Evolutionary conservation across 345 rosid species (phyloP).

Genomic region (Citrus medica): DNA sequence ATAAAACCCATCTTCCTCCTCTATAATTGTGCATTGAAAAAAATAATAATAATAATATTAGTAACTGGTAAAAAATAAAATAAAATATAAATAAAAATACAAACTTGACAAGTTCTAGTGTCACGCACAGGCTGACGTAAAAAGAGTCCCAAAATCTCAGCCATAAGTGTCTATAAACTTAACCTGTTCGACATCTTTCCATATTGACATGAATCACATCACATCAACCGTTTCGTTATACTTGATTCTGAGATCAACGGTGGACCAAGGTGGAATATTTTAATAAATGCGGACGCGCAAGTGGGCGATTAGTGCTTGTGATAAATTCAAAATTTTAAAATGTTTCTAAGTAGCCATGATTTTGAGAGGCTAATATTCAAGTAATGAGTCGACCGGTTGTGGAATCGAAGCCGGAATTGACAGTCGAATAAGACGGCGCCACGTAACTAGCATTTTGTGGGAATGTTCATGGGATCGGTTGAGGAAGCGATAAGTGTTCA

Average conservation of each 20-base stretch:
- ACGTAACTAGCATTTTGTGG: neutral
- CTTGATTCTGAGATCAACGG: neutral
- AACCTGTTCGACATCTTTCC: neutral
- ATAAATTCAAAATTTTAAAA: neutral
- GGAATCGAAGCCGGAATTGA: slow-evolving; percentile 9
- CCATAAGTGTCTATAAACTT: slow-evolving; percentile 9
- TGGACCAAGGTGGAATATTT: neutral
- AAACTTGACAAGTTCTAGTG: neutral
- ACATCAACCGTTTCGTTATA: neutral
- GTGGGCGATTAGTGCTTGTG: neutral
- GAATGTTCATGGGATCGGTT: neutral
- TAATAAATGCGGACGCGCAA: neutral
- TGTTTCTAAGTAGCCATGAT: neutral
- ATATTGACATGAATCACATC: neutral
- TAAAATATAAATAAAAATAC: neutral
- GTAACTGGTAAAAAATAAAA: neutral
- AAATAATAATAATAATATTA: neutral
- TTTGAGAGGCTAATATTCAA: neutral
- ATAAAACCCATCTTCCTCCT: neutral
- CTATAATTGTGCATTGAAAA: slow-evolving; percentile 3
- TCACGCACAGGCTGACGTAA: neutral
- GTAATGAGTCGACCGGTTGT: neutral
- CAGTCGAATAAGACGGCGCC: slow-evolving; percentile 18
- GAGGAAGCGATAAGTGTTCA: neutral
- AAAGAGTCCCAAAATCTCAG: slow-evolving; percentile 17